Conservation (phyloP, 2,329 filamentous ascomycete species). For the Aureobasidium uvarum region DNA sequence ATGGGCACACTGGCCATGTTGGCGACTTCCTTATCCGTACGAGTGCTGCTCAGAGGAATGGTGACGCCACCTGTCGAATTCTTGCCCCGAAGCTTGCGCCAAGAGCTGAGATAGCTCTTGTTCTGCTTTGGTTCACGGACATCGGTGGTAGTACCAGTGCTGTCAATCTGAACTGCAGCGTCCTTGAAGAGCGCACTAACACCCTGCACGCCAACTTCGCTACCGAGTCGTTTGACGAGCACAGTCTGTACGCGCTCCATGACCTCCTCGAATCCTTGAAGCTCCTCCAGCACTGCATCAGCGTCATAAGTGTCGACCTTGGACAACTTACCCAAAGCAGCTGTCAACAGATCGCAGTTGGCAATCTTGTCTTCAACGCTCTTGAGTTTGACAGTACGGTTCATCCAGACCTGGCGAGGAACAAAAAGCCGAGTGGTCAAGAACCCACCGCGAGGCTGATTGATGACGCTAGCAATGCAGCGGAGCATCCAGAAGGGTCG, state of each 20-base stretch:
- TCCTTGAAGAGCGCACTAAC: slow-evolving; percentile 74
- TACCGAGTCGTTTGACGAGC: slow-evolving; percentile 82
- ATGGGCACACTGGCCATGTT: slow-evolving; percentile 58
- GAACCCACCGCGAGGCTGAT: slow-evolving; percentile 88
- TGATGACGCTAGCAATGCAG: slow-evolving; percentile 86
- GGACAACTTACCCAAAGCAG: slow-evolving; percentile 68
- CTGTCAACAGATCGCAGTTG: slow-evolving; percentile 86
- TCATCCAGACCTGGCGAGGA: slow-evolving; percentile 87
- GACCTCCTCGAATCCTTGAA: slow-evolving; percentile 82
- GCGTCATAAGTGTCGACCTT: slow-evolving; percentile 86
- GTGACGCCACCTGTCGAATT: slow-evolving; percentile 56
- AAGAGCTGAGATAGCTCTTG: slow-evolving; percentile 79
- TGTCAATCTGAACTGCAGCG: slow-evolving; percentile 38
- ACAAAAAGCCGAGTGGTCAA: slow-evolving; percentile 89
- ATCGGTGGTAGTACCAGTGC: slow-evolving; percentile 36
- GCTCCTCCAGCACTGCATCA: slow-evolving; percentile 87
- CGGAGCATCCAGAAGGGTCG: slow-evolving; percentile 98
- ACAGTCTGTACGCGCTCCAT: slow-evolving; percentile 79
- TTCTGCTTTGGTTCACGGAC: slow-evolving; percentile 50
- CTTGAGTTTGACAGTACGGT: slow-evolving; percentile 90
- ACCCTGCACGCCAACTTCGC: slow-evolving; percentile 81
- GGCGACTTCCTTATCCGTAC: slow-evolving; percentile 56
- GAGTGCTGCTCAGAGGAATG: slow-evolving; percentile 12
- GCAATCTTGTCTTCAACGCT: slow-evolving; percentile 90
- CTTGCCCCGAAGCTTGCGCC: slow-evolving; percentile 87